A percentile compares a stretch with the other conserved stretches of the same genome.
These are phyloP conservation scores for Paramecium tetraurelia DNA, from an alignment of 73 alveolate genomes.

Conservation along the genomic window DNA sequence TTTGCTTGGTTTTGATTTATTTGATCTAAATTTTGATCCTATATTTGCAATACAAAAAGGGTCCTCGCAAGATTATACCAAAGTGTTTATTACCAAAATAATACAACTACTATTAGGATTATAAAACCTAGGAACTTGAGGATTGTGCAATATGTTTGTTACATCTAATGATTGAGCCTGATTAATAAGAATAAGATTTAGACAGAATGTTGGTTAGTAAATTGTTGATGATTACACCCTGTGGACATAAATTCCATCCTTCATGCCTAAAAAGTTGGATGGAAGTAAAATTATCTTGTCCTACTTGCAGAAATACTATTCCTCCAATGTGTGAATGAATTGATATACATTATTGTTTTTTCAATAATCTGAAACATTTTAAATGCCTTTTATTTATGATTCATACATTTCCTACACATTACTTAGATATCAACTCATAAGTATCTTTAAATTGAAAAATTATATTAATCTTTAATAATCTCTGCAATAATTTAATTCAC, in stretches of 20 bases:
- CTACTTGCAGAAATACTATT: conserved; percentile 15
- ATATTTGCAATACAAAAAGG: not conserved
- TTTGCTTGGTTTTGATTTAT: not conserved
- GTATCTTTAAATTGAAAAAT: no score
- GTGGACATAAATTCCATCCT: conserved; percentile 37
- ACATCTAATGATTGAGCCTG: not conserved
- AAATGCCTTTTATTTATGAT: not conserved
- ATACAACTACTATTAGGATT: not conserved
- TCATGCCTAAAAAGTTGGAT: conserved; percentile 16
- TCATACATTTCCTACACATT: no score
- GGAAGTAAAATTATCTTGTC: conserved; percentile 19
- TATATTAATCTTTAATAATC: no score
- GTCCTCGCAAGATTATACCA: conserved; percentile 13
- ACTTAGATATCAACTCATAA: no score
- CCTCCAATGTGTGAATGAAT: not conserved
- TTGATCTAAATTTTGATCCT: not conserved
- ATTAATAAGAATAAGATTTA: not conserved
- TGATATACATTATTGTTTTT: not conserved
- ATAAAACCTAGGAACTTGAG: not conserved
- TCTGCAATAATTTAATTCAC: no score
- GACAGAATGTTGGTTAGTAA: not conserved
- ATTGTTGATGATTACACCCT: conserved; percentile 15
- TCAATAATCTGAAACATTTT: not conserved
- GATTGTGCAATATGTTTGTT: conserved; percentile 36
- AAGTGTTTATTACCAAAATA: conserved; percentile 16